phyloP scores from a whole-genome alignment of 2,329 filamentous ascomycete species.

The Parascedosporium putredinis region DNA sequence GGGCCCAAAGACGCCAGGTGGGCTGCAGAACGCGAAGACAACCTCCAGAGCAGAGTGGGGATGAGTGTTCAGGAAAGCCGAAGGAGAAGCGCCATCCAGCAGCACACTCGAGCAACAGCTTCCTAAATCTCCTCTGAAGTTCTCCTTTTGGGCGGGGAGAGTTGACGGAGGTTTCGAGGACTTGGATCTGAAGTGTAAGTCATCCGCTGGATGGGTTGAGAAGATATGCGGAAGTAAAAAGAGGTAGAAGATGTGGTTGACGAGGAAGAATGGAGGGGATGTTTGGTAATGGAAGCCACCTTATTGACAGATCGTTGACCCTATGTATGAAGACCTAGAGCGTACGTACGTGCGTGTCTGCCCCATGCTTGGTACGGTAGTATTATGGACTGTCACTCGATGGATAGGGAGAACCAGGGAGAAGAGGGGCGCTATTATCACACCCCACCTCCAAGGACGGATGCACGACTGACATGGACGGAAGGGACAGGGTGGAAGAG shows the following conservation, averaged over 20 bases:
- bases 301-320: background rate
- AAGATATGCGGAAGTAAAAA: background rate
- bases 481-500: no score
- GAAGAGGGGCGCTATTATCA: slow-evolving; percentile 1
- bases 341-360: background rate
- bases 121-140: background rate
- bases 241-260: background rate
- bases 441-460: background rate
- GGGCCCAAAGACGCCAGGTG: background rate
- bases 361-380: background rate
- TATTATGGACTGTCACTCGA: slow-evolving; percentile 3
- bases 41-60: background rate
- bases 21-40: background rate
- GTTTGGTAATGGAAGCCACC: slow-evolving; percentile 1
- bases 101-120: background rate
- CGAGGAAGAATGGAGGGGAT: background rate
- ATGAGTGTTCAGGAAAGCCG: background rate
- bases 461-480: background rate
- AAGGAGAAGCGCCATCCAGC: background rate
- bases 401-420: background rate
- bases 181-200: background rate
- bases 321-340: background rate
- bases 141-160: no score
- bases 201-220: background rate
- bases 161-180: background rate